A percentile compares a stretch with the other conserved stretches of the same genome.
These are phyloP conservation scores for Ceratobasidium sp. DNA, from an alignment of 1,284 basidiomycete genomes.

Conservation along the genomic window DNA sequence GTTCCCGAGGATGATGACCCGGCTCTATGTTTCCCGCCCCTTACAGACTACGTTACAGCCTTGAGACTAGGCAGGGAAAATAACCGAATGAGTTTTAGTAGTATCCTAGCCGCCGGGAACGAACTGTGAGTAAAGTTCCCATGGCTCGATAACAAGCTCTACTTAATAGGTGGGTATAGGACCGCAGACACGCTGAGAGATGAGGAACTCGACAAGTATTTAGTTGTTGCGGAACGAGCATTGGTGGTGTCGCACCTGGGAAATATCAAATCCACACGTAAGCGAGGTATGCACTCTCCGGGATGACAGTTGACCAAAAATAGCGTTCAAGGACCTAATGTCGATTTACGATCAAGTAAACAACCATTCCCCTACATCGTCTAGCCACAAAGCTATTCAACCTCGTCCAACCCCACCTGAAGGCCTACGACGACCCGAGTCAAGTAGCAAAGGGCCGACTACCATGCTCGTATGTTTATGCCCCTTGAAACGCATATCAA, in stretches of 20 bases:
- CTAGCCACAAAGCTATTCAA: neutral
- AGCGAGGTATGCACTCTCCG: neutral
- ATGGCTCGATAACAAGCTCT: neutral
- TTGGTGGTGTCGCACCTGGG: constrained; percentile 46
- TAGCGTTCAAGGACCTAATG: constrained; percentile 18
- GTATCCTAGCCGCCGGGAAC: neutral
- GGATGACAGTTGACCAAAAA: neutral
- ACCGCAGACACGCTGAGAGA: constrained; percentile 62
- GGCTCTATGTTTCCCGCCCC: constrained; percentile 65
- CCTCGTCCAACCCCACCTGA: constrained; percentile 10
- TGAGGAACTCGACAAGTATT: constrained; percentile 66
- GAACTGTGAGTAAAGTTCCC: neutral
- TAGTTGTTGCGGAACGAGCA: constrained; percentile 67
- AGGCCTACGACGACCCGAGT: neutral
- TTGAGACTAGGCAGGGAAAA: constrained; percentile 52
- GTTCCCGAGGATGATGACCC: constrained; percentile 57
- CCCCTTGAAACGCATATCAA: neutral
- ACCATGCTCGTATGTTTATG: neutral
- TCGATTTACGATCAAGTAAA: constrained; percentile 14
- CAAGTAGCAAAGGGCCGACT: neutral
- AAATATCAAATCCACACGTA: neutral
- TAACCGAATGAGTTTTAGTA: constrained; percentile 39
- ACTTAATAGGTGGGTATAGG: constrained; percentile 50
- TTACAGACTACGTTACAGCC: constrained; percentile 59
- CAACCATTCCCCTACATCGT: constrained; percentile 55